Percentiles rank a stretch among this genome's conserved stretches.
Conservation (phyloP, 2,329 filamentous ascomycete genomes). For the Diaporthe batatas region DNA sequence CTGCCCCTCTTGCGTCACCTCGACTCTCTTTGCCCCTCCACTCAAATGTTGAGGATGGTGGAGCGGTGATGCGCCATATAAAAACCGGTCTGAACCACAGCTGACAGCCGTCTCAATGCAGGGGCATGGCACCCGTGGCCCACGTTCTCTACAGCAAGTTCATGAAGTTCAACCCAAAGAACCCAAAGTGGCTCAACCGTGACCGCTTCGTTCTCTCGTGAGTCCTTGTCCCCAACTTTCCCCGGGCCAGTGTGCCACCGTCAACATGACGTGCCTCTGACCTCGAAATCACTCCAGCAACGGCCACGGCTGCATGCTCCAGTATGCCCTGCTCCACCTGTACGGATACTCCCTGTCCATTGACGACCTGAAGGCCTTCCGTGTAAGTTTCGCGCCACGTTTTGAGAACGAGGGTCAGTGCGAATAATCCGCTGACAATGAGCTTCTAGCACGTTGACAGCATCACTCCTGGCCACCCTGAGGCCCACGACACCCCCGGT, state of each 20-base stretch:
- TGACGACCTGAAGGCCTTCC: slow-evolving; percentile 96
- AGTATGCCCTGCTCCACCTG: slow-evolving; percentile 97
- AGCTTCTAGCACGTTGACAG: slow-evolving; percentile 63
- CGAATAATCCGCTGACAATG: not conserved
- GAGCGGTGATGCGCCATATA: slow-evolving; percentile 1
- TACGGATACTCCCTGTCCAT: slow-evolving; percentile 90
- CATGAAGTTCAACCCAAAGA: slow-evolving; percentile 99
- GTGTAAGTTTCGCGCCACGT: slow-evolving; percentile 71
- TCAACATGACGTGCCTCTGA: slow-evolving; percentile 38
- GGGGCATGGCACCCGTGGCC: slow-evolving; percentile 90
- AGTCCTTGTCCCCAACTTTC: slow-evolving; percentile 58
- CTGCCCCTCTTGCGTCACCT: not conserved
- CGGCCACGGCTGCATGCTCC: slow-evolving; percentile 99
- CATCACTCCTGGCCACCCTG: slow-evolving; percentile 96
- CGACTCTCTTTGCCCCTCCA: not conserved
- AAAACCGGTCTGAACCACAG: not conserved
- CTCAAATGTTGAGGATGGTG: slow-evolving; percentile 6
- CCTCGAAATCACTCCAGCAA: slow-evolving; percentile 70
- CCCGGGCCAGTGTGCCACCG: slow-evolving; percentile 11
- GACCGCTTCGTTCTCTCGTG: slow-evolving; percentile 99
- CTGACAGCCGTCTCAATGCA: slow-evolving; percentile 47
- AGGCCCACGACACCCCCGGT: slow-evolving; percentile 95
- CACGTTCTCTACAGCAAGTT: slow-evolving; percentile 99
- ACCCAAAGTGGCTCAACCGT: slow-evolving; percentile 95
- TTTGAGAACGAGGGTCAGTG: not conserved